Evolutionary conservation across 2,329 filamentous ascomycete species (phyloP).

Genomic region (Ceratocystis albifundus): DNA sequence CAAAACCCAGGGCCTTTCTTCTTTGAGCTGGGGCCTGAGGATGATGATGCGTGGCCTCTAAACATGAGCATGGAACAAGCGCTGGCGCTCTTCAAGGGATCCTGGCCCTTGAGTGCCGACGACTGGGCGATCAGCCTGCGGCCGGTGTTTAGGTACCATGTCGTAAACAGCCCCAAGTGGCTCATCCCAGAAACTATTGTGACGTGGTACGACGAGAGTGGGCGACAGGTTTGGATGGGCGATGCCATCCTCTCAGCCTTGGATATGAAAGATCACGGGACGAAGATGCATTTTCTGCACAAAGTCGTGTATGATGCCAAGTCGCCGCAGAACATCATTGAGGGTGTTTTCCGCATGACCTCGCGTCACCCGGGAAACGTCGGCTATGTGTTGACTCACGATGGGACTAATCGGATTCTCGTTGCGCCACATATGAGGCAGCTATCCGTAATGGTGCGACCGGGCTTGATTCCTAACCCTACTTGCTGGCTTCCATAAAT

Average conservation of each 20-base stretch:
- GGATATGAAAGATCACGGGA: constrained; percentile 10
- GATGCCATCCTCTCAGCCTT: constrained; percentile 2
- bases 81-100: constrained; percentile 1
- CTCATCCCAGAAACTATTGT: constrained; percentile 10
- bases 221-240: constrained; percentile 5
- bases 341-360: constrained; percentile 8
- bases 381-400: constrained; percentile 8
- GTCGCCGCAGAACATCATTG: constrained; percentile 2
- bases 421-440: constrained; percentile 10
- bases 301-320: constrained; percentile 3
- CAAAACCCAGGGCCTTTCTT: constrained; percentile 3
- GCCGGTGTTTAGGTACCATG: constrained; percentile 3
- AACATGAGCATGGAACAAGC: constrained; percentile 8
- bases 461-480: constrained; percentile 6
- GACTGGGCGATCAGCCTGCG: constrained; percentile 2
- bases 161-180: constrained; percentile 10
- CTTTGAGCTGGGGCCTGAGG: constrained; percentile 4
- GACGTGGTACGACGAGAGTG: constrained; percentile 6
- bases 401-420: constrained; percentile 7
- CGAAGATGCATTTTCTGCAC: constrained; percentile 2
- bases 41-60: constrained; percentile 2
- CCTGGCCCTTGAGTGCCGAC: constrained; percentile 8
- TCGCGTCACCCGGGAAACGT: constrained; percentile 5
- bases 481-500: neutral
- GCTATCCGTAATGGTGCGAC: constrained; percentile 10